These are phyloP conservation scores for Wickerhamomyces hampshirensis DNA, from an alignment of 805 yeast genomes.

Conservation along the genomic window DNA sequence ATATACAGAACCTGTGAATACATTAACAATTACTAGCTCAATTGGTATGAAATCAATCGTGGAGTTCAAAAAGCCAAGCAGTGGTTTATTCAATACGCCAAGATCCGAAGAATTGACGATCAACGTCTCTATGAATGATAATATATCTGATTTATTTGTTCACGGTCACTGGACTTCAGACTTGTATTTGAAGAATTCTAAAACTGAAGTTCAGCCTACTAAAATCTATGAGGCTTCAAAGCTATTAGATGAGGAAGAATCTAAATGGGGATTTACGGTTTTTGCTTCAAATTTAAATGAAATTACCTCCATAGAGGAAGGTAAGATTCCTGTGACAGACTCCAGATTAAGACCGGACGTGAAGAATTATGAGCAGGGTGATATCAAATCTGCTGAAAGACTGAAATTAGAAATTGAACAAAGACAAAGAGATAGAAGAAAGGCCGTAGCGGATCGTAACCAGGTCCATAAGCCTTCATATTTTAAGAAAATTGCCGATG, in stretches of 20 bases:
- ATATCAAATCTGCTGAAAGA: constrained; percentile 65
- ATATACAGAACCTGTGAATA: constrained; percentile 79
- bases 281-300: constrained; percentile 82
- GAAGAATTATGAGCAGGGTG: constrained; percentile 62
- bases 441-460: constrained; percentile 42
- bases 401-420: constrained; percentile 70
- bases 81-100: constrained; percentile 75
- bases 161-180: constrained; percentile 84
- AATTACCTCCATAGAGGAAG: constrained; percentile 65
- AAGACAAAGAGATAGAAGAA: constrained; percentile 73
- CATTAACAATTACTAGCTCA: constrained; percentile 61
- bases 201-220: constrained; percentile 26
- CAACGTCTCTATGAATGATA: constrained; percentile 15
- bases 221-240: constrained; percentile 69
- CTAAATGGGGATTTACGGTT: constrained; percentile 80
- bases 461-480: constrained; percentile 52
- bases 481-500: constrained; percentile 38
- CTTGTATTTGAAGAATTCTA: constrained; percentile 34
- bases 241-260: constrained; percentile 49
- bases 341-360: constrained; percentile 89
- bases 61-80: constrained; percentile 50
- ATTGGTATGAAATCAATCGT: constrained; percentile 66
- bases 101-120: constrained; percentile 67
- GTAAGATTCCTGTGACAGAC: constrained; percentile 73
- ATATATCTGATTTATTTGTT: constrained; percentile 17